phyloP scores from a whole-genome alignment of 2,329 filamentous ascomycete genomes.

The Colletotrichum tofieldiae region DNA sequence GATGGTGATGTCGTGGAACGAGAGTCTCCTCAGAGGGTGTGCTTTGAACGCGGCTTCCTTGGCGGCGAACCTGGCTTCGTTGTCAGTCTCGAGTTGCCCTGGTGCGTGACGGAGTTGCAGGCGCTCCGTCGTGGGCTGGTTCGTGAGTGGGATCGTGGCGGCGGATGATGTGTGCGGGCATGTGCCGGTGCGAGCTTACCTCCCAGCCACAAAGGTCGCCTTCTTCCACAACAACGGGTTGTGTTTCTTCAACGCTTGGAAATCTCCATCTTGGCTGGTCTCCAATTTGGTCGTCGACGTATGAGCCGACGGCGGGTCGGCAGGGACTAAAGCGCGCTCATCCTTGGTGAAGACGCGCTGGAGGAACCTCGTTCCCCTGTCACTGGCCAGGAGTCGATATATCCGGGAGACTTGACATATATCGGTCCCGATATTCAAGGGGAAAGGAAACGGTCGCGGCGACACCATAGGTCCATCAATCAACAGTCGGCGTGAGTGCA shows the following conservation, averaged over 20 bases:
- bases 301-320: slow-evolving; percentile 32
- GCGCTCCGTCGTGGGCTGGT: not conserved
- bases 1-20: slow-evolving; percentile 74
- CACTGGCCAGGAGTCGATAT: slow-evolving; percentile 66
- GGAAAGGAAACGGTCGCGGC: slow-evolving; percentile 70
- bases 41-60: slow-evolving; percentile 86
- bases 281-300: too few species aligned
- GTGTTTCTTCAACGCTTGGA: slow-evolving; percentile 22
- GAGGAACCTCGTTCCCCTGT: slow-evolving; percentile 62
- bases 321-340: slow-evolving; percentile 51
- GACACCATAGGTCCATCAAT: slow-evolving; percentile 15
- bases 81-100: not conserved
- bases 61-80: slow-evolving; percentile 72
- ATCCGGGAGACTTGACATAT: slow-evolving; percentile 82
- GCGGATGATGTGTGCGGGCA: too few species aligned
- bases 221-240: slow-evolving; percentile 54
- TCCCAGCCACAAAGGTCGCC: slow-evolving; percentile 61
- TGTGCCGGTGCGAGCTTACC: slow-evolving; percentile 51
- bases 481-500: not conserved
- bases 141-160: not conserved
- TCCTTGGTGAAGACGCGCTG: slow-evolving; percentile 62
- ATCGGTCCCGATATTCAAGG: slow-evolving; percentile 82
- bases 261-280: slow-evolving; percentile 5
- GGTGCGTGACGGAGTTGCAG: not conserved
- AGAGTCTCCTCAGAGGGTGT: slow-evolving; percentile 70